Conservation (phyloP, 2,329 filamentous ascomycete species). For the Cordyceps javanica region DNA sequence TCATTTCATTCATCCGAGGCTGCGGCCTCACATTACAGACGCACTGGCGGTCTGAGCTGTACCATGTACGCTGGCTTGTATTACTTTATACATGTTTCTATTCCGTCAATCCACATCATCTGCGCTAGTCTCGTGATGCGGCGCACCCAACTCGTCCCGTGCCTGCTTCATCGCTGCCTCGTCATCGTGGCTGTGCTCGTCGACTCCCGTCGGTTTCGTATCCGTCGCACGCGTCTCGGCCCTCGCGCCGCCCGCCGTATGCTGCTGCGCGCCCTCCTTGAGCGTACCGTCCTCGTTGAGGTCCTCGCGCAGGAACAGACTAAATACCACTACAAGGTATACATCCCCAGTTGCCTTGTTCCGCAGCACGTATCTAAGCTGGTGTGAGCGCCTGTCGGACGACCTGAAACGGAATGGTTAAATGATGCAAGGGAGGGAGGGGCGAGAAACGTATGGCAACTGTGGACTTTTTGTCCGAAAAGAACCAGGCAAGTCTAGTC, state of each 20-base stretch:
- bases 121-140: constrained; percentile 24
- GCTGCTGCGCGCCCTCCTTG: constrained; percentile 34
- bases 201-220: constrained; percentile 8
- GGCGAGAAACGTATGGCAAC: constrained; percentile 7
- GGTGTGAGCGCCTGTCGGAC: constrained; percentile 62
- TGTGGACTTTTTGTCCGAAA: too few relatives aligned
- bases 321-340: constrained; percentile 78
- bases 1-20: neutral
- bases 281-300: constrained; percentile 53
- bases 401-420: constrained; percentile 15
- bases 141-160: constrained; percentile 28
- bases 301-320: constrained; percentile 64
- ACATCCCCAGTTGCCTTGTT: constrained; percentile 67
- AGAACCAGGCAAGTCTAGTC: too few relatives aligned
- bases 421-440: constrained; percentile 19
- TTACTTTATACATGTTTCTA: neutral
- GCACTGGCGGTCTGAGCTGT: neutral
- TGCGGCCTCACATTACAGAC: too few relatives aligned
- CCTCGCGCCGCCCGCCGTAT: constrained; percentile 9
- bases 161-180: constrained; percentile 33
- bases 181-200: constrained; percentile 26
- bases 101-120: constrained; percentile 38
- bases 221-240: neutral
- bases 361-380: constrained; percentile 86
- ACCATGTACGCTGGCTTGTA: neutral